These are phyloP conservation scores for Coniochaeta sp. DNA, from an alignment of 2,329 filamentous ascomycete genomes.

Conservation along the genomic window DNA sequence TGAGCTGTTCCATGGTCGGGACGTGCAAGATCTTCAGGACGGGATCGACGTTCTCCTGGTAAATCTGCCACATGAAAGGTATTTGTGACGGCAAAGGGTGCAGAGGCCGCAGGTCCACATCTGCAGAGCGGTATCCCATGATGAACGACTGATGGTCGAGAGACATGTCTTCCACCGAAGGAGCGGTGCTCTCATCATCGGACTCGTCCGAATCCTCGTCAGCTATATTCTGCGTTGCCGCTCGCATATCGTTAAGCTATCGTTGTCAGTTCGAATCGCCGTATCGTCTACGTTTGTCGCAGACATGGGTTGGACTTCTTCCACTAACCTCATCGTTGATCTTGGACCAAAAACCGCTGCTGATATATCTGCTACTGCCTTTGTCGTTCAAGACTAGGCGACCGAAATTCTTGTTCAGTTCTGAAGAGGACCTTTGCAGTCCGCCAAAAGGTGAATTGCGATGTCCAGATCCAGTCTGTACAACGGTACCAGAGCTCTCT, in stretches of 20 bases:
- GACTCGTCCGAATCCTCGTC: conserved; percentile 51
- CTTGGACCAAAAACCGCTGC: conserved; percentile 69
- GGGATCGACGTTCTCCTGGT: conserved; percentile 66
- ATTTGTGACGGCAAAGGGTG: conserved; percentile 62
- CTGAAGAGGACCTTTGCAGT: conserved; percentile 19
- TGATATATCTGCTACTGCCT: conserved; percentile 64
- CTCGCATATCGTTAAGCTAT: conserved; percentile 36
- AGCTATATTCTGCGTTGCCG: conserved; percentile 39
- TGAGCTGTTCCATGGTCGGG: conserved; percentile 53
- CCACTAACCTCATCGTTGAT: conserved; percentile 60
- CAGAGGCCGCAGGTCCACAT: conserved; percentile 55
- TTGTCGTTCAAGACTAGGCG: conserved; percentile 63
- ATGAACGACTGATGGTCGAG: conserved; percentile 64
- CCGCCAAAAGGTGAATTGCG: conserved; percentile 10
- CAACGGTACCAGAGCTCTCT: neutral
- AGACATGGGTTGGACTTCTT: neutral
- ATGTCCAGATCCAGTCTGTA: neutral
- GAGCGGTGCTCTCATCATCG: conserved; percentile 49
- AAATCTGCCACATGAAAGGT: conserved; percentile 61
- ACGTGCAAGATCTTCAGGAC: conserved; percentile 65
- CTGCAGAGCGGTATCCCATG: conserved; percentile 64
- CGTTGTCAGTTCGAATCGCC: neutral
- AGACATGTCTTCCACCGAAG: conserved; percentile 25
- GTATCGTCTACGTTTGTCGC: neutral
- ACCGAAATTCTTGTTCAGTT: conserved; percentile 50